Evolutionary conservation across 306 rosid species (phyloP).

Genomic region (Vachellia pachyceras): DNA sequence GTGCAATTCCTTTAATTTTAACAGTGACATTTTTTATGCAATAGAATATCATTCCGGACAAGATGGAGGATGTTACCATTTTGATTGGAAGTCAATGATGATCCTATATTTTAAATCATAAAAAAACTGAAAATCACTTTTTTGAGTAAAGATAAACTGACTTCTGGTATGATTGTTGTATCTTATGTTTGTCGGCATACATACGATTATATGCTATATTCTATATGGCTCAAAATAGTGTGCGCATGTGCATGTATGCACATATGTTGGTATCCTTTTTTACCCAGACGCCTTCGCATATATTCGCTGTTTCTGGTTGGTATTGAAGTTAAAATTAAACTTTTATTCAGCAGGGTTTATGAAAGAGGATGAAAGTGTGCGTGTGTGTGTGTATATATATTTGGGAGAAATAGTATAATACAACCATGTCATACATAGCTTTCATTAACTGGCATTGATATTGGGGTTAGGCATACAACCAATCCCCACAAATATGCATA

Average conservation of each 20-base stretch:
- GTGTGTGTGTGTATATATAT: too few relatives aligned
- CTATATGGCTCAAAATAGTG: too few relatives aligned
- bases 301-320: not conserved
- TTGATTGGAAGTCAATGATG: not conserved
- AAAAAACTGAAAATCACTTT: not conserved
- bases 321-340: not conserved
- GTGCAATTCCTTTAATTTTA: not conserved
- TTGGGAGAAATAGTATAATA: not conserved
- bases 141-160: not conserved
- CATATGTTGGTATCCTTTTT: not conserved
- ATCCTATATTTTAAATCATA: not conserved
- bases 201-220: too few relatives aligned
- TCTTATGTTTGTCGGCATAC: too few relatives aligned
- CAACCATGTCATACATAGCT: conserved; percentile 19
- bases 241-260: not conserved
- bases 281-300: not conserved
- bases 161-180: not conserved
- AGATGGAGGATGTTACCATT: not conserved
- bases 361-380: not conserved
- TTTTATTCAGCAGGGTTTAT: not conserved
- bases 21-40: not conserved
- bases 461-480: conserved; percentile 18
- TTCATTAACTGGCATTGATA: conserved; percentile 31
- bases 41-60: not conserved
- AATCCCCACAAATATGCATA: conserved; percentile 39